Percentiles rank a stretch among this genome's conserved stretches.
Conservation (phyloP, 208 protist genomes). For the Acanthamoeba triangularis region DNA sequence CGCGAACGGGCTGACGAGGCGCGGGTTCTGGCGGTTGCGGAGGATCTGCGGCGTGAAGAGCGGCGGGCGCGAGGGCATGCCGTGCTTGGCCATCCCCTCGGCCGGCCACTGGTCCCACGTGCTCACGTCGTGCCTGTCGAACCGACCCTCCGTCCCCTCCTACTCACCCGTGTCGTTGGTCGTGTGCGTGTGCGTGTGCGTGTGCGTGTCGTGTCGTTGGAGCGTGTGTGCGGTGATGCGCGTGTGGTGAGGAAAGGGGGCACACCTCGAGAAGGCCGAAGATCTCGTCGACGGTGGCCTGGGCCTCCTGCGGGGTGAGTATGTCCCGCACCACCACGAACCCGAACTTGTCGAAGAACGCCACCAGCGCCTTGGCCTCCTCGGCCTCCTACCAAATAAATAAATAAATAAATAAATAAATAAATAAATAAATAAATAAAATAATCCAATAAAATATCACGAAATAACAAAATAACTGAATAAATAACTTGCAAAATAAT, state of each 20-base stretch:
- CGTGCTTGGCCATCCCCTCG: constrained; percentile 22
- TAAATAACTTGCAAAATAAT: neutral
- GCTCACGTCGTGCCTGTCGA: constrained; percentile 5
- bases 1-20: constrained; percentile 1
- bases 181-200: no score
- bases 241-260: neutral
- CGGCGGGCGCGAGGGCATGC: constrained; percentile 37
- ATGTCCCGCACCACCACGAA: constrained; percentile 63
- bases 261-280: constrained; percentile 4
- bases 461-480: neutral
- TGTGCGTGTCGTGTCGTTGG: neutral
- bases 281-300: constrained; percentile 46
- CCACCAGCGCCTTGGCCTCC: neutral
- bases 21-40: constrained; percentile 44
- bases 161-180: neutral
- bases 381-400: neutral
- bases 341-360: constrained; percentile 57
- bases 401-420: neutral
- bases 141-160: neutral
- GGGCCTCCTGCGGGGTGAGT: neutral
- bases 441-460: neutral
- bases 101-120: constrained; percentile 57
- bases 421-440: neutral
- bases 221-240: neutral
- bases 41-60: constrained; percentile 34